These are phyloP conservation scores for Cladosporium sp. DNA, from an alignment of 2,329 filamentous ascomycete species.

Conservation along the genomic window DNA sequence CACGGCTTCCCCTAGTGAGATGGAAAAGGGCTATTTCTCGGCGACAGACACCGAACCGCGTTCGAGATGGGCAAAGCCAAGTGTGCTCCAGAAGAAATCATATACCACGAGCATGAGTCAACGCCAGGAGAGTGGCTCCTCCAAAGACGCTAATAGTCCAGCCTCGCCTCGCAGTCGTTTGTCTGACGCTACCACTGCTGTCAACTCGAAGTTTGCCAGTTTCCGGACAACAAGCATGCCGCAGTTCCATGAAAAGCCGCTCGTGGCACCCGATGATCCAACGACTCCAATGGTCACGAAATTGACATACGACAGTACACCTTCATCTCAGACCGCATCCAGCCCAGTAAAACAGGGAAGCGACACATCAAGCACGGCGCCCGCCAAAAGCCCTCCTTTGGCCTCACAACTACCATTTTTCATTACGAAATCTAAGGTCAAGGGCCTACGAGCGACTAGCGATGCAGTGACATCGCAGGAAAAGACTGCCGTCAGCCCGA, in stretches of 20 bases:
- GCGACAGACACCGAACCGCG: conserved; percentile 77
- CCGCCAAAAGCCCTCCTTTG: conserved; percentile 27
- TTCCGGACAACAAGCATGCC: conserved; percentile 27
- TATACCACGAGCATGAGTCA: conserved; percentile 30
- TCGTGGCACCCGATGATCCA: conserved; percentile 37
- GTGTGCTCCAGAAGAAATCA: conserved; percentile 67
- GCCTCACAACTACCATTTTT: conserved; percentile 25
- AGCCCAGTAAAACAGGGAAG: conserved; percentile 33
- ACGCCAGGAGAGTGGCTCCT: background rate
- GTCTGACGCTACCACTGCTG: conserved; percentile 19
- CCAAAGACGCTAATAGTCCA: conserved; percentile 17
- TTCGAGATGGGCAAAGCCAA: conserved; percentile 62
- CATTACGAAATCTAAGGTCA: conserved; percentile 42
- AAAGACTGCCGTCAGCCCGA: conserved; percentile 41
- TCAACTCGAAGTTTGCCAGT: conserved; percentile 23
- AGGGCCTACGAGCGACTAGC: conserved; percentile 79
- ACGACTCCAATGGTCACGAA: conserved; percentile 55
- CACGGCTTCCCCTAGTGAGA: conserved; percentile 46
- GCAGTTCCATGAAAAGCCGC: conserved; percentile 27
- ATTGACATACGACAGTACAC: conserved; percentile 47
- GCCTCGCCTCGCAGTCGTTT: conserved; percentile 13
- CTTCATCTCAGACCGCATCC: conserved; percentile 18
- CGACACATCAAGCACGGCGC: conserved; percentile 42
- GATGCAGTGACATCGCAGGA: conserved; percentile 60
- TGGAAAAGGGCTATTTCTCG: conserved; percentile 91